Conservation (phyloP, 495 filamentous ascomycete species). For the Neurospora sp. region DNA sequence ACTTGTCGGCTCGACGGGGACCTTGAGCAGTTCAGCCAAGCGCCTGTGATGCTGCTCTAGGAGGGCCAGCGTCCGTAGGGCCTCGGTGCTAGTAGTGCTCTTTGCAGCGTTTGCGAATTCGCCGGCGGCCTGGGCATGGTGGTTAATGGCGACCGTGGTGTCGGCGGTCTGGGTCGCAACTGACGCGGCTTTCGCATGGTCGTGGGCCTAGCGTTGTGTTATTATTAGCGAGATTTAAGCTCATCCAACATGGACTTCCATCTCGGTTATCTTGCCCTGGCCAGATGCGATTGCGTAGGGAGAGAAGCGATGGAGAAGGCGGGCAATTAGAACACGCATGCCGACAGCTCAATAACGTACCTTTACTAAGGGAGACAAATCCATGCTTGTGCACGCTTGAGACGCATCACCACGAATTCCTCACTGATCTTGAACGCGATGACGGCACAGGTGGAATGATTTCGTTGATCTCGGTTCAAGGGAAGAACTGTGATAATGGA, state of each 20-base stretch:
- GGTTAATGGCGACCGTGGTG: conserved; percentile 68
- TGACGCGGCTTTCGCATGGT: conserved; percentile 75
- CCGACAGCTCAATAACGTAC: neutral
- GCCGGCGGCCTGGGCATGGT: conserved; percentile 81
- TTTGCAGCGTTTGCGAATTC: conserved; percentile 79
- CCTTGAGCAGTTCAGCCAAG: conserved; percentile 67
- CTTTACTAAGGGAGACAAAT: neutral
- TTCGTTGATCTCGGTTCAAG: neutral
- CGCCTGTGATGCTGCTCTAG: conserved; percentile 80
- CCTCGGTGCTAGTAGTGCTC: conserved; percentile 68
- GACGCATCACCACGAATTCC: neutral
- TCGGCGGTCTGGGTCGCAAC: conserved; percentile 63
- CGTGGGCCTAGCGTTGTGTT: conserved; percentile 58
- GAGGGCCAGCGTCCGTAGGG: conserved; percentile 68
- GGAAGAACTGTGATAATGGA: neutral
- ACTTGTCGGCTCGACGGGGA: conserved; percentile 50
- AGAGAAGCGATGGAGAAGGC: neutral
- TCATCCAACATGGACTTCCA: neutral
- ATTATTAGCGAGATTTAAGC: neutral
- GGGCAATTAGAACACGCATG: neutral
- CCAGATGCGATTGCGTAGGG: neutral
- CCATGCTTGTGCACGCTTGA: neutral
- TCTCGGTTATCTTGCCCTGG: neutral
- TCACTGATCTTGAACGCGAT: neutral
- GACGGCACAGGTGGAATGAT: neutral